A percentile compares a stretch with the other conserved stretches of the same genome.
phyloP scores from a whole-genome alignment of 306 rosid species.

The Ormosia semicastrata region DNA sequence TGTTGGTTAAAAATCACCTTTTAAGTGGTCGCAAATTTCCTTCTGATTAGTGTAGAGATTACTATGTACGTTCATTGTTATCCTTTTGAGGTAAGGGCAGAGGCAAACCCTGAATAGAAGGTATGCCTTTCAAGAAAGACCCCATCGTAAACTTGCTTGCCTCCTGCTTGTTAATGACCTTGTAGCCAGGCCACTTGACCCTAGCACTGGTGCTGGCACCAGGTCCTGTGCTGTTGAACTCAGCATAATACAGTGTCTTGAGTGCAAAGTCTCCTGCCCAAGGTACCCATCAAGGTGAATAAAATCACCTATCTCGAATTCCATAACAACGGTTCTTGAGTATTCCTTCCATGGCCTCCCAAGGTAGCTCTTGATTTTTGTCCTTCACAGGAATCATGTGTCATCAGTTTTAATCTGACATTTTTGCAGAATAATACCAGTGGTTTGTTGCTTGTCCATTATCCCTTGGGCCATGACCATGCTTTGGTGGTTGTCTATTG shows the following conservation, averaged over 20 bases:
- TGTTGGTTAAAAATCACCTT: no score
- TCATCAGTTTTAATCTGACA: slow-evolving; percentile 61
- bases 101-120: slow-evolving; percentile 41
- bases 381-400: slow-evolving; percentile 32
- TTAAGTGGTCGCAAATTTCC: no score
- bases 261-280: slow-evolving; percentile 73
- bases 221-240: slow-evolving; percentile 65
- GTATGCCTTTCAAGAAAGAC: slow-evolving; percentile 53
- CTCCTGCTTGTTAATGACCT: slow-evolving; percentile 44
- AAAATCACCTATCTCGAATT: slow-evolving; percentile 57
- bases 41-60: no score
- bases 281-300: slow-evolving; percentile 68
- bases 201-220: slow-evolving; percentile 57
- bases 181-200: slow-evolving; percentile 73
- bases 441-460: slow-evolving; percentile 52
- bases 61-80: no score
- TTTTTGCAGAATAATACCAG: slow-evolving; percentile 69
- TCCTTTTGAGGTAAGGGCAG: no score
- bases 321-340: slow-evolving; percentile 78
- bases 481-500: slow-evolving; percentile 58
- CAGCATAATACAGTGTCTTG: slow-evolving; percentile 64
- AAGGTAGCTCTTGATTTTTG: slow-evolving; percentile 52
- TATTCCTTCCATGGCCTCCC: slow-evolving; percentile 91
- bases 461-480: slow-evolving; percentile 84
- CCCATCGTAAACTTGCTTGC: slow-evolving; percentile 53